Evolutionary conservation across 75 land plant genomes (phyloP), one percentile per base, ranked within the genome.

Genomic region (Selaginella moellendorffii): DNA sequence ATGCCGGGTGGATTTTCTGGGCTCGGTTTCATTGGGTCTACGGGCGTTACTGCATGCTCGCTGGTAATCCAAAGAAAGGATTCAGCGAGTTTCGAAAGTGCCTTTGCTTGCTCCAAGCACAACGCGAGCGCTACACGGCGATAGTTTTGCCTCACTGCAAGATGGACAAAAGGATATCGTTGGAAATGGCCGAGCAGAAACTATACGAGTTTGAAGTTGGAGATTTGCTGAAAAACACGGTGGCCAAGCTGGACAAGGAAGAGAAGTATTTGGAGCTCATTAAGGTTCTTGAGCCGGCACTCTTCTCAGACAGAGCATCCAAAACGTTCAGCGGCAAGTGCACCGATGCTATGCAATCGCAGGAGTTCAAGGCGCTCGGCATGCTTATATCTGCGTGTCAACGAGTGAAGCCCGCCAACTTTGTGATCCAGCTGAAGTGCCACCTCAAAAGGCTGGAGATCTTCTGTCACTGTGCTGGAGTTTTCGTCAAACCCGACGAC

Each of bases 11-110:
- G 67, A 63, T 78, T 27, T 89, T 95, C 61, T 89, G 96, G 90
- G 73, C 72, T 53, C 85, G 99, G 2, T 95, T 82, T 71, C 79
- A 70, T 66, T 95, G 96, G 96, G 56, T 89, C 61, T 80, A 82
- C 77, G 99, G 85, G 21, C 68, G 75, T 30, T 56, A 82, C 24
- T 82, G 82, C 52, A 62, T 75, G 26, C 80, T 56, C 25, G 78
- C 82, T 26, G 83, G 79, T 28, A 72, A 77, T 65, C 83, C 80
- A 68, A 80, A 61, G 81, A 82, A 86, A 61, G 96, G 86, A 14
- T 53, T 56, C 64, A 64, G 76, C 71, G 87, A 89, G 54, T 82
- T 92, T 60, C 61, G 54, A 26, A 71, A 75, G 53, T 77, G 85
- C 24, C 76, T 80, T 53, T 68, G 64, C 5, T 61, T 95, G 31